Percentiles rank a stretch among this genome's conserved stretches.
Conservation (phyloP, 78 protist genomes). For the Tieghemostelium lacteum region DNA sequence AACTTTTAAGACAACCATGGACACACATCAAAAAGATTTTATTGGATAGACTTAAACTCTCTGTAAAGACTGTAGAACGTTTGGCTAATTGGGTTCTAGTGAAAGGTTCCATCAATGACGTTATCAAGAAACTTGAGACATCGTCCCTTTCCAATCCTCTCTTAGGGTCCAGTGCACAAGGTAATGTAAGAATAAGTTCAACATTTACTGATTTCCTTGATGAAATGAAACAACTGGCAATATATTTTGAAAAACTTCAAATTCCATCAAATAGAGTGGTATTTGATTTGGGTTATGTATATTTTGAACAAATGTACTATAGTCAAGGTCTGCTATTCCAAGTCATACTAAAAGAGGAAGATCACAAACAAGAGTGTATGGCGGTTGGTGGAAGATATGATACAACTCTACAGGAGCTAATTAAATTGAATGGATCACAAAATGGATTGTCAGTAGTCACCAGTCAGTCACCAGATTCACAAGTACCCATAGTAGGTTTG, state of each 20-base stretch:
- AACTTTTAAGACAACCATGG: constrained; percentile 61
- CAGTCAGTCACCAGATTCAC: background rate
- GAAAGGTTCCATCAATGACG: constrained; percentile 25
- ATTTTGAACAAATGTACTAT: constrained; percentile 41
- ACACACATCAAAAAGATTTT: constrained; percentile 18
- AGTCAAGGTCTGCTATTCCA: constrained; percentile 27
- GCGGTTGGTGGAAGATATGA: constrained; percentile 72
- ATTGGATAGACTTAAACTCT: constrained; percentile 29
- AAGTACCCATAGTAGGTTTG: constrained; percentile 40
- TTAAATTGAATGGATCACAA: background rate
- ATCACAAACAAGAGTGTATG: constrained; percentile 25
- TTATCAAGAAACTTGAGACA: constrained; percentile 19
- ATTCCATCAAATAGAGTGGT: constrained; percentile 7
- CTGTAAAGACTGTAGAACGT: constrained; percentile 56
- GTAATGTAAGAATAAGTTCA: constrained; percentile 24
- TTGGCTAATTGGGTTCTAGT: constrained; percentile 58
- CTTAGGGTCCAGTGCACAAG: background rate
- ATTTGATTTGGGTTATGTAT: constrained; percentile 50
- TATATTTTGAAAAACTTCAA: constrained; percentile 22
- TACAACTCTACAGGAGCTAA: background rate
- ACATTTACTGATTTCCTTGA: constrained; percentile 33
- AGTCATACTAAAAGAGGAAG: constrained; percentile 34
- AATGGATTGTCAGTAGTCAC: background rate
- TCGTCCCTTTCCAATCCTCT: background rate
- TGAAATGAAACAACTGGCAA: constrained; percentile 7